These are phyloP conservation scores for Penicillium dipodomyicola DNA, from an alignment of 495 filamentous ascomycete species.

Conservation along the genomic window DNA sequence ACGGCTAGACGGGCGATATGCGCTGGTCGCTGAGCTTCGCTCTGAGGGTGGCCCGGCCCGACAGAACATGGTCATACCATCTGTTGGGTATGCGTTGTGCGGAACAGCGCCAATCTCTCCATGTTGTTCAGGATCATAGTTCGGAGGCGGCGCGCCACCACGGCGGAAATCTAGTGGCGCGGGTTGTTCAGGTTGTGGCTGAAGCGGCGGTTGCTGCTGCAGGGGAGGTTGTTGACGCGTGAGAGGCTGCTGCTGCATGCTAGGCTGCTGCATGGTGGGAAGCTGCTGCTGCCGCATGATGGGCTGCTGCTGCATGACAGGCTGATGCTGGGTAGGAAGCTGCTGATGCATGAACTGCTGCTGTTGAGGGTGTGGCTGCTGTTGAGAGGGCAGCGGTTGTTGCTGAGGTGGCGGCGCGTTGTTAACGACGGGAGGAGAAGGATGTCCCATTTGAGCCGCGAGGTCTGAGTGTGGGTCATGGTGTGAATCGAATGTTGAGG, in stretches of 20 bases:
- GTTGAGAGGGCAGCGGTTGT: slow-evolving; percentile 5
- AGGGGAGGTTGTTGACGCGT: neutral
- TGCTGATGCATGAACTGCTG: neutral
- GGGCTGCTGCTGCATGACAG: neutral
- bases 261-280: too few species aligned
- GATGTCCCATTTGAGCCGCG: slow-evolving; percentile 60
- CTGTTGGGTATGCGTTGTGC: slow-evolving; percentile 90
- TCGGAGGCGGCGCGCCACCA: slow-evolving; percentile 47
- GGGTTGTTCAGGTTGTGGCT: slow-evolving; percentile 28
- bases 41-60: slow-evolving; percentile 83
- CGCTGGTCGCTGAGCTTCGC: slow-evolving; percentile 70
- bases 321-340: slow-evolving; percentile 13
- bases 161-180: slow-evolving; percentile 51
- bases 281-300: neutral
- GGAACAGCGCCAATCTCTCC: slow-evolving; percentile 68
- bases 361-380: neutral
- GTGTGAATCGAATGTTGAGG: slow-evolving; percentile 84
- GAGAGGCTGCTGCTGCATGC: neutral
- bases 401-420: slow-evolving; percentile 22
- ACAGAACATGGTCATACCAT: slow-evolving; percentile 99
- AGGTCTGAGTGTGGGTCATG: slow-evolving; percentile 75
- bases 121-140: slow-evolving; percentile 56
- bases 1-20: slow-evolving; percentile 78
- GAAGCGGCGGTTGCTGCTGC: neutral
- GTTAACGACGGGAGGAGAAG: slow-evolving; percentile 45